Conservation (phyloP, 768 basidiomycete species). For the Solioccasus polychromus region DNA sequence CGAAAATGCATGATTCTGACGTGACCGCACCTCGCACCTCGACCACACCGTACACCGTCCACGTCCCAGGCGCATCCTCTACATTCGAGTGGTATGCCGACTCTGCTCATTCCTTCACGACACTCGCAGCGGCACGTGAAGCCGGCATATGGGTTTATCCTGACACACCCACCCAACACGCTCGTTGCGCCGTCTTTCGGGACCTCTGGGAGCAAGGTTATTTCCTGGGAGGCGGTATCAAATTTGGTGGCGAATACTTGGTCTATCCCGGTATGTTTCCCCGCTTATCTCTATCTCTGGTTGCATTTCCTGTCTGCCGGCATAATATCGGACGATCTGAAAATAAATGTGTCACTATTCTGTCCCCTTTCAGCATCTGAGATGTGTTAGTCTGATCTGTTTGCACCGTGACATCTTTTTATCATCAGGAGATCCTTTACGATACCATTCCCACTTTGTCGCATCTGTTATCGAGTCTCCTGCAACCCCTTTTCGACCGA, state of each 20-base stretch:
- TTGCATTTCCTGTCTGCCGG: neutral
- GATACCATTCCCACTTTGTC: slow-evolving; percentile 96
- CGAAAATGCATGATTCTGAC: neutral
- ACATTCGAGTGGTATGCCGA: slow-evolving; percentile 68
- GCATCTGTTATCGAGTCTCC: slow-evolving; percentile 76
- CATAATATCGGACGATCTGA: too few relatives aligned
- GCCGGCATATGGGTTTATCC: slow-evolving; percentile 83
- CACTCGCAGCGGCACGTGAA: slow-evolving; percentile 56
- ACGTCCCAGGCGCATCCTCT: slow-evolving; percentile 64
- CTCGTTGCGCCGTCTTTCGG: slow-evolving; percentile 76
- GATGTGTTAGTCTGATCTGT: slow-evolving; percentile 6
- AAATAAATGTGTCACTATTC: neutral
- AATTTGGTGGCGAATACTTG: slow-evolving; percentile 94
- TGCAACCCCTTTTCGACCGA: slow-evolving; percentile 60
- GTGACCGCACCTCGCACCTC: slow-evolving; percentile 8
- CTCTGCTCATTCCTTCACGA: slow-evolving; percentile 42
- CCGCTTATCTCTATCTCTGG: neutral
- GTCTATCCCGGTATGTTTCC: slow-evolving; percentile 83
- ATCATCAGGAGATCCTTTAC: slow-evolving; percentile 77
- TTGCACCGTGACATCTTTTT: neutral
- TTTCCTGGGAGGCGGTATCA: slow-evolving; percentile 86
- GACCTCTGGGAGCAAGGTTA: slow-evolving; percentile 81
- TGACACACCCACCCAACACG: slow-evolving; percentile 57
- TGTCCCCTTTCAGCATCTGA: slow-evolving; percentile 3
- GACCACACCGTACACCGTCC: slow-evolving; percentile 46